These are phyloP conservation scores for Aspergillus niger DNA, from an alignment of 2,329 filamentous ascomycete species.

Conservation along the genomic window DNA sequence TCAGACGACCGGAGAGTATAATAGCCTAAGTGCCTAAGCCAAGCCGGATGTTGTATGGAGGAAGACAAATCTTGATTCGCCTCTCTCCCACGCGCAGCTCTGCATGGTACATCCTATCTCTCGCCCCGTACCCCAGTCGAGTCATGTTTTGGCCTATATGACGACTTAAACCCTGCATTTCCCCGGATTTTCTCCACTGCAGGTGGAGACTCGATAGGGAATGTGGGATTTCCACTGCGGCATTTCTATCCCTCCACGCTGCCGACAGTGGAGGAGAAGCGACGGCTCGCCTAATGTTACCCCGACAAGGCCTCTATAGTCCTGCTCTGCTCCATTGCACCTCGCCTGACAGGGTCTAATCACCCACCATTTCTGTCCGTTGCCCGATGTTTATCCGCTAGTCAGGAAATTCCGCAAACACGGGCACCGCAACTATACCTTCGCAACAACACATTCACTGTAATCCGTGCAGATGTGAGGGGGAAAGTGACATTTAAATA, in stretches of 20 bases:
- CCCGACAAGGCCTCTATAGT: not conserved
- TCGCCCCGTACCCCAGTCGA: not conserved
- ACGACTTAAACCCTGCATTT: not conserved
- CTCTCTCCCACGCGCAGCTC: not conserved
- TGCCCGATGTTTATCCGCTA: slow-evolving; percentile 1
- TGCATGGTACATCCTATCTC: not conserved
- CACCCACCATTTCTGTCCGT: not conserved
- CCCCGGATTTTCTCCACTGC: not conserved
- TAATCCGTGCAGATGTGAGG: not conserved
- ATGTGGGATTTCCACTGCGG: not conserved
- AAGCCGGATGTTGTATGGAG: not conserved
- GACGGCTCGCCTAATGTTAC: not conserved
- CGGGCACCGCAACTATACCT: not conserved
- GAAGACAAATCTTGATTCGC: not conserved
- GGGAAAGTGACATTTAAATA: not conserved
- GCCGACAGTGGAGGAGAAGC: not conserved
- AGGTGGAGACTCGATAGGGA: not conserved
- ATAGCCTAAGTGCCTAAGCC: not conserved
- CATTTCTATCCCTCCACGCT: not conserved
- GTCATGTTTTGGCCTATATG: not conserved
- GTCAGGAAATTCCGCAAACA: not conserved
- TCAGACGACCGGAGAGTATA: not conserved
- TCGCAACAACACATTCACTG: not conserved
- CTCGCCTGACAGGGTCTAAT: not conserved
- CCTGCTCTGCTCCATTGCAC: not conserved